Evolutionary conservation across 768 basidiomycete species (phyloP).

Genomic region (Agrocybe praecox): DNA sequence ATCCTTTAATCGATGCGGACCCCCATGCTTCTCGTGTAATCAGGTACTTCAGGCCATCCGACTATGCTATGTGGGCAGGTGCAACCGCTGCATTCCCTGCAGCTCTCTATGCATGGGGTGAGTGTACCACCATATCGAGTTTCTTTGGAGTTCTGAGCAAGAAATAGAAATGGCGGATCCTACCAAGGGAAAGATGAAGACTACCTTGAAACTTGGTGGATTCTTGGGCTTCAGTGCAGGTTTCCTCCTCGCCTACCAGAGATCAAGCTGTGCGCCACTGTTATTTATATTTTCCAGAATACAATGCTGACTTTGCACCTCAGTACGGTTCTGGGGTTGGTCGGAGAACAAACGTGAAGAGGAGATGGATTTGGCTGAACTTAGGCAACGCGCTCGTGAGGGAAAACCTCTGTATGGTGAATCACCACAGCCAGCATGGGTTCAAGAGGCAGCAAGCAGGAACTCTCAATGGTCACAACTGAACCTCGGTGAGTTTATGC

Average conservation of each 20-base stretch:
- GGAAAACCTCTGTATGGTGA: constrained; percentile 89
- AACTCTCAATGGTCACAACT: constrained; percentile 95
- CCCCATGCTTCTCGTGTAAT: constrained; percentile 88
- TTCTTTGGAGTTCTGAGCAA: constrained; percentile 9
- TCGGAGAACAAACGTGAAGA: constrained; percentile 85
- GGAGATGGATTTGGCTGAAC: constrained; percentile 74
- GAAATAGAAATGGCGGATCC: constrained; percentile 53
- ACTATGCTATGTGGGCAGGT: constrained; percentile 85
- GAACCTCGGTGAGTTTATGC: constrained; percentile 71
- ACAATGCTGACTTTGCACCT: constrained; percentile 5
- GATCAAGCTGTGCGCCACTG: constrained; percentile 75
- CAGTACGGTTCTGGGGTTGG: constrained; percentile 97
- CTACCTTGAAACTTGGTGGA: constrained; percentile 55
- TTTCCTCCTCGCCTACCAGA: constrained; percentile 92
- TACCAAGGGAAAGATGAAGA: constrained; percentile 35
- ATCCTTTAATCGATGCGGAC: constrained; percentile 93
- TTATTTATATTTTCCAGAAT: background rate
- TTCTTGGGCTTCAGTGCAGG: constrained; percentile 87
- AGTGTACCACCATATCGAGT: constrained; percentile 25
- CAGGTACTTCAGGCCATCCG: constrained; percentile 84
- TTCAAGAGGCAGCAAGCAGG: constrained; percentile 82
- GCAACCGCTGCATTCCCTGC: constrained; percentile 81
- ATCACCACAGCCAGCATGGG: constrained; percentile 80
- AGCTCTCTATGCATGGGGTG: constrained; percentile 84
- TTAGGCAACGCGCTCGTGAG: constrained; percentile 70